Evolutionary conservation across 148 eudicot species (phyloP), one percentile per base, ranked within the genome.

Genomic region (Cornus suecica): DNA sequence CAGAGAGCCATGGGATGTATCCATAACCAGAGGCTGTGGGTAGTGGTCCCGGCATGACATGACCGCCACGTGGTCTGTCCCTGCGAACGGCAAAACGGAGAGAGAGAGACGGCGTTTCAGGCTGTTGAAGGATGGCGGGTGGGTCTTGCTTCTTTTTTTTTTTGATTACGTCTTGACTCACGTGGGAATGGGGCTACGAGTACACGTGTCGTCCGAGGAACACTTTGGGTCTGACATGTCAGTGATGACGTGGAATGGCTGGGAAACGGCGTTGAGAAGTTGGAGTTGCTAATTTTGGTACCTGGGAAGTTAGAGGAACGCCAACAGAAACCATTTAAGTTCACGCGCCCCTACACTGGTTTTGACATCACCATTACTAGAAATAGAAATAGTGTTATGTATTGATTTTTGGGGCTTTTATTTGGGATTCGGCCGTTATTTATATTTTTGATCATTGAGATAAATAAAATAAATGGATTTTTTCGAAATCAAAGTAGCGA

Each of bases 21-120:
- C 87, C 87, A 85, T 77, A 76, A 85, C 83, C 80, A 87, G 92
- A 80, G 78, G 86, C 87, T 82, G 83, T 82, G 89, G 87, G 83
- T 60, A 10, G 85, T 83, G 86, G 97, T 88, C 66, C 88, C 89
- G 70, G 13, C 28, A 41, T 77, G 88, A 86, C 84, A 84, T 88
- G 89, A 86, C 78, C 63, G 80, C 75, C 81, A 77, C 83, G 87
- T 81, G 89, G 83, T 54, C 65, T 86, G 87, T 80, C 79, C 75
- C 75, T 23, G 16, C 26, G 69, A 78, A 83, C 87, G 85, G 87
- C 41, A 81, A 79, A 78, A 79, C 72, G 65, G 73, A 52, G 30
- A 68, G 74, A 24, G 41, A 30, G 77, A 70, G 25, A 79, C 71
- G 77, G 75, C 26, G 64, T 56, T 27, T 69, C 31, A 42, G 77